These are phyloP conservation scores for Lotus japonicus DNA, from an alignment of 306 rosid species.

Conservation along the genomic window DNA sequence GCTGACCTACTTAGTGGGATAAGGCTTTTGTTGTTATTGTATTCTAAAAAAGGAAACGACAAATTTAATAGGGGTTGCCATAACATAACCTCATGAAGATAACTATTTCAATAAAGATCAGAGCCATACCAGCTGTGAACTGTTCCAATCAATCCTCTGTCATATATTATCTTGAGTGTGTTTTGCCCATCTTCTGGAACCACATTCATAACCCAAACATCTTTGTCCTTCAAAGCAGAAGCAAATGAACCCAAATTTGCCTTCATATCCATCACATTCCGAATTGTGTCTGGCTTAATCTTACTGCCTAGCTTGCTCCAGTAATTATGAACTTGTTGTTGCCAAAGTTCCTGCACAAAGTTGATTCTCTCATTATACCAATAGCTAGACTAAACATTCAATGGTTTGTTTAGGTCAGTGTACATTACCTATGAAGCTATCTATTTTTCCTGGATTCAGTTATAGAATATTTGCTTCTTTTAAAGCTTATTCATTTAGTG, in stretches of 20 bases:
- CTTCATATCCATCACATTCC: conserved; percentile 90
- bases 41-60: not conserved
- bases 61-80: not conserved
- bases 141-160: conserved; percentile 76
- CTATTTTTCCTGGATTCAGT: not conserved
- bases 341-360: conserved; percentile 54
- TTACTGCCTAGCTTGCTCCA: conserved; percentile 57
- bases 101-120: not conserved
- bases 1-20: no score
- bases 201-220: conserved; percentile 82
- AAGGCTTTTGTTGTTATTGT: no score
- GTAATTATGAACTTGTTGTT: conserved; percentile 48
- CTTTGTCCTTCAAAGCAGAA: conserved; percentile 61
- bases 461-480: not conserved
- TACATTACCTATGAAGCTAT: not conserved
- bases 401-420: not conserved
- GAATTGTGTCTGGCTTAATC: conserved; percentile 43
- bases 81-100: not conserved
- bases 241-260: conserved; percentile 74
- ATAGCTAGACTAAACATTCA: not conserved
- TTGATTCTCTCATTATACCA: not conserved
- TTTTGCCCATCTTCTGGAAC: conserved; percentile 67
- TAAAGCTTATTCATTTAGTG: not conserved
- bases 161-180: conserved; percentile 65
- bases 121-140: conserved; percentile 56